Base-by-base conservation (phyloP, 1,284 basidiomycete genomes). In the Uromyces viciae-fabae region DNA sequence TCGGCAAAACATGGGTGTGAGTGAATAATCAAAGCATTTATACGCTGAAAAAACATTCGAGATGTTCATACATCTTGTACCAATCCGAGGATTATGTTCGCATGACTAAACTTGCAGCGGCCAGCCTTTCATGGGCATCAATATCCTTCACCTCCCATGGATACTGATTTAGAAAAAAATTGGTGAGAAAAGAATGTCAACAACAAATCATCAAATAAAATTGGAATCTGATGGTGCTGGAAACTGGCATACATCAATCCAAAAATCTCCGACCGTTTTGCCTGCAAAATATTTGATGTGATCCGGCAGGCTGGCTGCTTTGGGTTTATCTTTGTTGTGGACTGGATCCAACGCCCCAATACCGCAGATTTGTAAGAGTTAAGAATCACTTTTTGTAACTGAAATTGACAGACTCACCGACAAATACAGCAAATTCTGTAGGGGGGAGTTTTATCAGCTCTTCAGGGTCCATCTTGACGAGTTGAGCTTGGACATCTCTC, bases 241-340 rank as follows among this genome's bases (percentile, higher is more conserved):
- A 42, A 19, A 15, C 8, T 3, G 17, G 66, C 71, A 25, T 19
- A 81, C 78, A 64, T 81, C 78, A 73, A 81, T 60, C 78, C 78
- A 81, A 43, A 52, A 36, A 46, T 78, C 64, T 56, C 66, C 78
- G 56, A 49, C 80, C 7, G 81, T 82, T 46, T 83, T 81, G 54
- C 85, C 85, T n/a, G 84, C 76, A 69, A 85, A 86, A 78, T 85
- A 94, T 91, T 89, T 89, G 58, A 90, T 88, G 75, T 89, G 89
- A 3, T 87, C 83, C 11, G 94, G 92, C 64, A 98, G 87, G 60
- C 89, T 86, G 36, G 90, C 94, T 58, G 91, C 86, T 87, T 98
- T 98, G 62, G 89, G 88, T 88, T 96, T 96, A 82, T 91, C 88
- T 88, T 97, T 97, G 89, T 97, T 96, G 87, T 97, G 94, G 22